Evolutionary conservation across 257 asterid genomes (phyloP), one percentile per base, ranked within the genome.

Genomic region (Lavandula angustifolia): DNA sequence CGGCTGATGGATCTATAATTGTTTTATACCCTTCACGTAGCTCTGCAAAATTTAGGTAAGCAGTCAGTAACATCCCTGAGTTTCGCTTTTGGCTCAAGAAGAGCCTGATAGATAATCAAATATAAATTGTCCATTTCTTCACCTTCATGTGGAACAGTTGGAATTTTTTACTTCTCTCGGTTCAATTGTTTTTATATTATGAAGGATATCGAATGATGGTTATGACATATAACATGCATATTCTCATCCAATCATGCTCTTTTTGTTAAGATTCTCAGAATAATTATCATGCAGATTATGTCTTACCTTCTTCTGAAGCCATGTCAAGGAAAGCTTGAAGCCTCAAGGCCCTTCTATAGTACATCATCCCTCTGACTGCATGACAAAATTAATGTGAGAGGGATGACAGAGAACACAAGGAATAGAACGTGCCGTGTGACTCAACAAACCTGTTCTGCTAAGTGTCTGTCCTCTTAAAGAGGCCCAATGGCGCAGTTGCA

Each of bases 351-450:
- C 97, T 85, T 81, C 97, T 72, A 65, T 94, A 94, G 70, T 94
- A 94, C 99, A 94, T 89, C 99, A 94, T 94, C 41, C 99, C 99
- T 79, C 99, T 81, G 17, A 94, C 99, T 94, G 99, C 83, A 77
- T 37, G 62, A 47, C 22, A 58, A 61, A 68, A 42, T 46, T 47
- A 52, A 71, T 10, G 62, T 12, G 54, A 57, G 60, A 51, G n/a
- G 32, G 60, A 56, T 54, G 58, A 35, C 60, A 9, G 14, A 44
- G 40, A 33, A 52, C 49, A 63, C 8, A 32, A 13, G n/a, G 60
- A 41, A 44, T 34, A 38, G 34, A 11, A 62, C 41, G 61, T 67
- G 72, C 13, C 37, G 61, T 67, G 72, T 12, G 48, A 58, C 35
- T 32, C 38, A 46, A 48, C 65, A 35, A 64, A 86, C 99, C 94